Base-by-base conservation (phyloP, 2,329 filamentous ascomycete genomes). In the Claviceps sp. region DNA sequence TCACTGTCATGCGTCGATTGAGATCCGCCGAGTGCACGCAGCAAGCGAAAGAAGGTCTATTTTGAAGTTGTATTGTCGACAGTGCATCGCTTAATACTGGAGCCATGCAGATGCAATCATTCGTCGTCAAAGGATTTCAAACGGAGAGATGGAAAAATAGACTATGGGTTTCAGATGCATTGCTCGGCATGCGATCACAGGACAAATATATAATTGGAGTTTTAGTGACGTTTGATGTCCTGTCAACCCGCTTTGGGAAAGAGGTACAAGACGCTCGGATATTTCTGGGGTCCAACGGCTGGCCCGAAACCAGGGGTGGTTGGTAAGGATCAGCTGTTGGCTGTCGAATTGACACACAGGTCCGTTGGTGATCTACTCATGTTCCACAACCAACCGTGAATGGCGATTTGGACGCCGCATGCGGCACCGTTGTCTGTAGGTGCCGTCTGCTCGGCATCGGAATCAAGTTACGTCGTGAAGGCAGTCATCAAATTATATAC, bases 401-500 rank as follows among this genome's bases (percentile, higher is more conserved):
- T 36, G 49, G 49, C 26, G 45, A 51, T 58, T 59, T 54, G 26
- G 55, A 56, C 47, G 52, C 53, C 52, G 55, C 45, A 57, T 56
- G 54, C 50, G 57, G 56, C 58, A 53, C 22, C 43, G 45, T 36
- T 40, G 17, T 45, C 39, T 48, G 44, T 54, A 36, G 22, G 22
- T 46, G 39, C 40, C n/a, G 20, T 38, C 22, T 50, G 45, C 39
- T 23, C 44, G 44, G 42, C 43, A 45, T 45, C 26, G 29, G 11
- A 20, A 14, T 22, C 5, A 39, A 39, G 6, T 34, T 40, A 36
- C 9, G 20, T 45, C 20, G 36, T 48, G 37, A 38, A 39, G 45
- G 36, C 23, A 39, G 22, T 50, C 34, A 3, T 29, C 36, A 14
- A 9, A 40, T 7, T 20, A 23, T 20, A 46, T 47, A 51, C 50